A percentile compares a stretch with the other conserved stretches of the same genome.
phyloP scores from a whole-genome alignment of 495 filamentous ascomycete genomes.

The Pseudomonodictys pantanalensis region DNA sequence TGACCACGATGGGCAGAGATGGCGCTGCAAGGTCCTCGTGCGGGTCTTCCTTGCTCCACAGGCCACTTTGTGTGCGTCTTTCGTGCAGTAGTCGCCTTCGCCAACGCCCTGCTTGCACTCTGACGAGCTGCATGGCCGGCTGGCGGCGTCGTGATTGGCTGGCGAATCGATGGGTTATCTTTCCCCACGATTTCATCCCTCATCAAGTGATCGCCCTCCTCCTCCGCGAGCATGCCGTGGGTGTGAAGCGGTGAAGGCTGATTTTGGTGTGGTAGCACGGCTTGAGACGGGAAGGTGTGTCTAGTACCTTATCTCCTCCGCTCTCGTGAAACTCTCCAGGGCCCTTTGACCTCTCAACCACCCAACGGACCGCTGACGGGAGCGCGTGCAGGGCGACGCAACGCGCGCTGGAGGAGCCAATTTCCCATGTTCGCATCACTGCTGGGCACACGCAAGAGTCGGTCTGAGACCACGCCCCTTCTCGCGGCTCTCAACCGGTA shows the following conservation, averaged over 20 bases:
- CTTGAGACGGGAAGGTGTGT: background rate
- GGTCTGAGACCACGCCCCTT: conserved; percentile 28
- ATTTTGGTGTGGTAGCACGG: conserved; percentile 12
- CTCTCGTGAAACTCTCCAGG: conserved; percentile 5
- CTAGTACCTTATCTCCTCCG: conserved; percentile 6
- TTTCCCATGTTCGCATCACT: conserved; percentile 30
- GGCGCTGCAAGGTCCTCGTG: no score
- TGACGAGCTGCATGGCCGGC: no score
- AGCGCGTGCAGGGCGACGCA: background rate
- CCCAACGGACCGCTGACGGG: background rate
- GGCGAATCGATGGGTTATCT: no score
- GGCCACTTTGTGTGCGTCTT: no score
- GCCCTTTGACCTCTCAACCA: background rate
- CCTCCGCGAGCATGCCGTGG: background rate
- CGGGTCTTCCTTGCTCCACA: no score
- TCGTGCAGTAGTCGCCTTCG: no score
- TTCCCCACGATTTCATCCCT: background rate
- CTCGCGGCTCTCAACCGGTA: conserved; percentile 19
- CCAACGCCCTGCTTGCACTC: no score
- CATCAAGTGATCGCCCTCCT: background rate
- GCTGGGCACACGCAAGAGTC: conserved; percentile 14
- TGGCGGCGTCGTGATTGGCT: no score
- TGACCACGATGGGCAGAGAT: no score
- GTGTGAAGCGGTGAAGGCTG: conserved; percentile 15
- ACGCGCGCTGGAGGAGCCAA: background rate